Conservation (phyloP, 2,329 filamentous ascomycete species). For the Xylaria sp. region DNA sequence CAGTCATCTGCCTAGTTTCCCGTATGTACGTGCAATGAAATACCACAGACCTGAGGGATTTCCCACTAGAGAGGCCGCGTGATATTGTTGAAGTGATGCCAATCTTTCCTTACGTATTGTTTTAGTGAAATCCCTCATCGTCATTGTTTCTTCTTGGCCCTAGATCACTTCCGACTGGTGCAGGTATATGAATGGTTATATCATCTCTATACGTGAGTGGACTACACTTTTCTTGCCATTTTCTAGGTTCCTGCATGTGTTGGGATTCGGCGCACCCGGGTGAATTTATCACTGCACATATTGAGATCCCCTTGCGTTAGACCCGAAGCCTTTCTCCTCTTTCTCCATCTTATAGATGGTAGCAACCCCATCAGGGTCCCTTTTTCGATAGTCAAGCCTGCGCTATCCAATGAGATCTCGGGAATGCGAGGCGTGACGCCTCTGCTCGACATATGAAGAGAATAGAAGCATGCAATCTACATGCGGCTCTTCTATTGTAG, state of each 20-base stretch:
- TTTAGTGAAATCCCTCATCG: constrained; percentile 1
- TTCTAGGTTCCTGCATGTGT: constrained; percentile 9
- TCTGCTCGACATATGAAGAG: constrained; percentile 10
- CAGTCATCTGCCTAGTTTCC: constrained; percentile 9
- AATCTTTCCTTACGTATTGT: neutral
- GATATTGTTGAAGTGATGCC: constrained; percentile 22
- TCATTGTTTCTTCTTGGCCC: neutral
- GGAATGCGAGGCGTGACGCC: constrained; percentile 13
- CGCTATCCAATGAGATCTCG: constrained; percentile 6
- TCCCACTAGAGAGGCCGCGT: constrained; percentile 9
- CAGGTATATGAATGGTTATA: constrained; percentile 12
- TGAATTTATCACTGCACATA: neutral
- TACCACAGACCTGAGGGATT: constrained; percentile 28
- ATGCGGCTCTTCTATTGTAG: constrained; percentile 34
- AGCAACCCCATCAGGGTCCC: neutral
- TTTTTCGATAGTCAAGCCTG: neutral
- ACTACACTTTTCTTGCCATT: constrained; percentile 14
- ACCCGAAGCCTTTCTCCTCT: neutral
- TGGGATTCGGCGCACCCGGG: constrained; percentile 1
- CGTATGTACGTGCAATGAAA: constrained; percentile 2
- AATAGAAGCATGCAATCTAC: constrained; percentile 15
- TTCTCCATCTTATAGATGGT: neutral
- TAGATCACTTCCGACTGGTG: constrained; percentile 20
- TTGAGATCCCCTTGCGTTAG: constrained; percentile 1
- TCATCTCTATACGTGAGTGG: constrained; percentile 19